phyloP scores from a whole-genome alignment of 108 stramenopile genomes.

The Conticribra guillardii region DNA sequence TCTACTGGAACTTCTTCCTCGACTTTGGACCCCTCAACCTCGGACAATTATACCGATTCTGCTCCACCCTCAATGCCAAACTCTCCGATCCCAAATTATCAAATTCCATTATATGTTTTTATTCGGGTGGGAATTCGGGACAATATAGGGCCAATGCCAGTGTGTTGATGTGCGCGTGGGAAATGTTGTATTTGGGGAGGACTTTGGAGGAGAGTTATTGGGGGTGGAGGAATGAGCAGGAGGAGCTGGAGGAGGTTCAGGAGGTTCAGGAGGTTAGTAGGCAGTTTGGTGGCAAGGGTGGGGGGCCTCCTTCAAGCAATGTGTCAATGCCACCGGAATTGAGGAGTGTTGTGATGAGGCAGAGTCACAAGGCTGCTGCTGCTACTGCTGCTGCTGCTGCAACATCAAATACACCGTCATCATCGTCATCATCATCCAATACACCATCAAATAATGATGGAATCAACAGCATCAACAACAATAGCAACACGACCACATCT shows the following conservation, averaged over 20 bases:
- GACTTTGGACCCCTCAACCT: conserved; percentile 99
- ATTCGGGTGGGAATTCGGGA: conserved; percentile 67
- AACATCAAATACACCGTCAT: neutral
- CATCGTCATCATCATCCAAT: neutral
- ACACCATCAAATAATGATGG: neutral
- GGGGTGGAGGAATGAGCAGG: conserved; percentile 46
- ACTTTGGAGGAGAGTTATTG: conserved; percentile 74
- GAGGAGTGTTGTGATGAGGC: neutral
- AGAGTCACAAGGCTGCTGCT: neutral
- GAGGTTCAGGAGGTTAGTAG: too few species aligned
- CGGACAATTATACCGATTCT: conserved; percentile 96
- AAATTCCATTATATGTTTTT: conserved; percentile 77
- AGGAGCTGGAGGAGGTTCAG: neutral
- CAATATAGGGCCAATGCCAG: conserved; percentile 93
- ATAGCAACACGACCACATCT: conserved; percentile 3
- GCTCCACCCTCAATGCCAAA: conserved; percentile 77
- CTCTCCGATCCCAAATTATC: conserved; percentile 34
- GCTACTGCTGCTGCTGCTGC: conserved; percentile 7
- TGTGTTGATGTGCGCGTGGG: conserved; percentile 91
- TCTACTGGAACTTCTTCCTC: conserved; percentile 99
- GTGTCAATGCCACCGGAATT: conserved; percentile 18
- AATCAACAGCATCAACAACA: conserved; percentile 30
- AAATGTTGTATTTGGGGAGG: conserved; percentile 84
- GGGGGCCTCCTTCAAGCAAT: too few species aligned
- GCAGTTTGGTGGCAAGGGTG: too few species aligned